Evolutionary conservation across 108 stramenopile species (phyloP).

Genomic region (Pelagomonas calceolata): DNA sequence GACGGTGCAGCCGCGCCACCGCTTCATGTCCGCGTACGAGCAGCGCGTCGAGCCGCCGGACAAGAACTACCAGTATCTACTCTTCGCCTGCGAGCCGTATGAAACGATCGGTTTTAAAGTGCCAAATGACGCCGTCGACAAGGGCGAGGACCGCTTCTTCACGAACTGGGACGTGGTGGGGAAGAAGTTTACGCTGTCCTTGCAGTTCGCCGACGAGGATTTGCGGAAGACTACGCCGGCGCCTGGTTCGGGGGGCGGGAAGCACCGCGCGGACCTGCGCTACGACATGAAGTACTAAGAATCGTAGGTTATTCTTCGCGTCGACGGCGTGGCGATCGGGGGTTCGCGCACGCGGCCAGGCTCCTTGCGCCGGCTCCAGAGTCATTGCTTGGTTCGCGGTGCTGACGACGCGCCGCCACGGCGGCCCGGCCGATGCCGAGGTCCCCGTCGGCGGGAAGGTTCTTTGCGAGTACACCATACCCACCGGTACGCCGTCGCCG

Average conservation of each 20-base stretch:
- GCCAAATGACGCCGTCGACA: constrained; percentile 87
- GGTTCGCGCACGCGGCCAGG: no score
- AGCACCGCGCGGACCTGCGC: neutral
- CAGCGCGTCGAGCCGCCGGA: constrained; percentile 89
- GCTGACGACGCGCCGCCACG: no score
- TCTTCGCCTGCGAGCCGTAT: constrained; percentile 97
- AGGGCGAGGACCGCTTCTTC: constrained; percentile 74
- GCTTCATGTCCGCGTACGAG: constrained; percentile 99
- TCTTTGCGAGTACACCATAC: no score
- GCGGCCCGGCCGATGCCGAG: no score
- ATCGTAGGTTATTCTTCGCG: no score
- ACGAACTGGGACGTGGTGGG: constrained; percentile 84
- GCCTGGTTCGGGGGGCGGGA: neutral
- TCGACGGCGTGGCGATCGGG: no score
- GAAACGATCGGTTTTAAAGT: constrained; percentile 98
- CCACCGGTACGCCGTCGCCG: no score
- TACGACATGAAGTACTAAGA: neutral
- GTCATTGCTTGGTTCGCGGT: no score
- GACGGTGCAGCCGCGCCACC: constrained; percentile 86
- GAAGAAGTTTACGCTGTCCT: constrained; percentile 77
- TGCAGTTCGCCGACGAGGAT: constrained; percentile 41
- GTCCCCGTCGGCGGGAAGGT: no score
- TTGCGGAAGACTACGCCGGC: neutral
- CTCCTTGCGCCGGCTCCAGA: no score
- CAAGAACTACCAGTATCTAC: constrained; percentile 83